Percentiles rank a stretch among this genome's conserved stretches.
Evolutionary conservation across 495 filamentous ascomycete species (phyloP).

Genomic region (Penicillium tannophilum): DNA sequence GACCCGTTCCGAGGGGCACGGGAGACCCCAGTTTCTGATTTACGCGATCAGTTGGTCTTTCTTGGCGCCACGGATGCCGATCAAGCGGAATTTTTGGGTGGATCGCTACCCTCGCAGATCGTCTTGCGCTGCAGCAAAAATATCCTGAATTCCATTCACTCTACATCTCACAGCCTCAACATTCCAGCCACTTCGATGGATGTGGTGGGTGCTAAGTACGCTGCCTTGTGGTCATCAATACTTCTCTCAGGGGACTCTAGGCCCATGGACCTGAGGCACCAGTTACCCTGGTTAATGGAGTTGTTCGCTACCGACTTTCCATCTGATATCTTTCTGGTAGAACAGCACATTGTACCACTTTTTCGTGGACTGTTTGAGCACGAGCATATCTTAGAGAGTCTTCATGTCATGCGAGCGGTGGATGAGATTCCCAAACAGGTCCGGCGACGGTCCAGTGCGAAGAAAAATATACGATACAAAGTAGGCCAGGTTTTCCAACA

Average conservation of each 20-base stretch:
- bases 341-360: constrained; percentile 64
- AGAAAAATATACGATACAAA: constrained; percentile 59
- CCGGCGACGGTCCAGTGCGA: constrained; percentile 42
- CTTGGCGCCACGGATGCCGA: constrained; percentile 60
- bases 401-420: constrained; percentile 59
- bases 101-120: constrained; percentile 63
- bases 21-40: constrained; percentile 61
- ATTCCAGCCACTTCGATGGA: constrained; percentile 42
- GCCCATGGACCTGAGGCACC: constrained; percentile 58
- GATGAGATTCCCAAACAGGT: constrained; percentile 63
- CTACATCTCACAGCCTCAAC: constrained; percentile 31
- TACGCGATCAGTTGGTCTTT: constrained; percentile 61
- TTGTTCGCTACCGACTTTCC: constrained; percentile 63
- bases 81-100: constrained; percentile 57
- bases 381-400: constrained; percentile 50
- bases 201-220: constrained; percentile 71
- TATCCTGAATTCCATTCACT: constrained; percentile 65
- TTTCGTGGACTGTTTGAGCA: constrained; percentile 45
- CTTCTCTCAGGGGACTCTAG: constrained; percentile 54
- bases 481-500: constrained; percentile 88
- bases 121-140: constrained; percentile 78
- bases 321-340: constrained; percentile 64
- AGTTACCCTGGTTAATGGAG: constrained; percentile 67
- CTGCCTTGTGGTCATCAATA: constrained; percentile 76
- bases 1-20: constrained; percentile 75